Conservation (phyloP, 2,329 filamentous ascomycete genomes). For the Penicillium sp. region DNA sequence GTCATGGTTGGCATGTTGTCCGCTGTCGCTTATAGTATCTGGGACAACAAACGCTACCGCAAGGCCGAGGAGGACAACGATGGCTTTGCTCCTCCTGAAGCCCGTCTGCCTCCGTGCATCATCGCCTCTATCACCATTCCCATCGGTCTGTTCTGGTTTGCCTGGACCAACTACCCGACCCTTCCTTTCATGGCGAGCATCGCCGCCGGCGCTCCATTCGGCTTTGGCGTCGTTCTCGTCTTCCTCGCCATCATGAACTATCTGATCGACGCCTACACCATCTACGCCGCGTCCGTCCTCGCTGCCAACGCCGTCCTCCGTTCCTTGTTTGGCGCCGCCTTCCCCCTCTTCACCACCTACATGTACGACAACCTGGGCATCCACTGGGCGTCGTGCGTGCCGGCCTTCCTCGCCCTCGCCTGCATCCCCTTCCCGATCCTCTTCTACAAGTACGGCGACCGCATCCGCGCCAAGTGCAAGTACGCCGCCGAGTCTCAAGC, state of each 20-base stretch:
- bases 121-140: constrained; percentile 51
- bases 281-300: constrained; percentile 41
- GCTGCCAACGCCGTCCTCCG: constrained; percentile 46
- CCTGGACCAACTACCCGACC: constrained; percentile 52
- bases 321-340: constrained; percentile 44
- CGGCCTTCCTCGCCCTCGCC: constrained; percentile 44
- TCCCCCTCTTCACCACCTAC: constrained; percentile 46
- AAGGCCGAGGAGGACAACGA: constrained; percentile 41
- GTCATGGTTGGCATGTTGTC: constrained; percentile 42
- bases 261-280: constrained; percentile 42
- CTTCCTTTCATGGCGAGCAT: constrained; percentile 39
- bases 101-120: constrained; percentile 50
- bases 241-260: constrained; percentile 42
- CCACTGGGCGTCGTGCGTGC: constrained; percentile 46
- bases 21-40: constrained; percentile 39
- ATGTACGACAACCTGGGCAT: constrained; percentile 46
- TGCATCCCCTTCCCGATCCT: constrained; percentile 44
- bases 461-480: constrained; percentile 40
- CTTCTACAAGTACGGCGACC: constrained; percentile 40
- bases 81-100: constrained; percentile 61
- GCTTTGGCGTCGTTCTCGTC: constrained; percentile 40
- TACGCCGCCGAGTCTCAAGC: constrained; percentile 35
- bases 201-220: constrained; percentile 35
- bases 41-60: constrained; percentile 40
- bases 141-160: constrained; percentile 57